Conservation (phyloP, 1,139 yeast species). For the Candida sojae region DNA sequence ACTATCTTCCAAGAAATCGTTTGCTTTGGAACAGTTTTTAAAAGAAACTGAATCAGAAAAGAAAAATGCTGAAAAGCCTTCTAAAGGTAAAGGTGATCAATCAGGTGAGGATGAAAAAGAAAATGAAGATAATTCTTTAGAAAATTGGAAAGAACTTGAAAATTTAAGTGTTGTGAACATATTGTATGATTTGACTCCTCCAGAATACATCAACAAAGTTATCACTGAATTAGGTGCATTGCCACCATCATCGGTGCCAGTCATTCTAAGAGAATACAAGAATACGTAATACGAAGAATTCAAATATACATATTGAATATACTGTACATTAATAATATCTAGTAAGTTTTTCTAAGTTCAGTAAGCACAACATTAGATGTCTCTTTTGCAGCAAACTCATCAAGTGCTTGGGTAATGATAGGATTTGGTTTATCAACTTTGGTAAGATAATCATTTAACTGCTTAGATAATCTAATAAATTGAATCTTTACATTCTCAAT, state of each 20-base stretch:
- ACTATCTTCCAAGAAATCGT: constrained; percentile 63
- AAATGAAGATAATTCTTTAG: constrained; percentile 36
- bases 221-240: constrained; percentile 95
- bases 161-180: constrained; percentile 77
- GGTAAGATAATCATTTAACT: constrained; percentile 18
- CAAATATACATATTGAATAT: background rate
- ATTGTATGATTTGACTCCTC: constrained; percentile 93
- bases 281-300: constrained; percentile 29
- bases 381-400: constrained; percentile 25
- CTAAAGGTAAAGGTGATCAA: constrained; percentile 15
- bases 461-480: constrained; percentile 31
- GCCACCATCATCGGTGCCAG: constrained; percentile 98
- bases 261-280: constrained; percentile 89
- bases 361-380: constrained; percentile 32
- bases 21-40: constrained; percentile 67
- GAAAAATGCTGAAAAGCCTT: constrained; percentile 17
- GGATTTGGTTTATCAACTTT: constrained; percentile 9
- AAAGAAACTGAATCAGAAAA: constrained; percentile 37
- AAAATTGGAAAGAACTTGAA: constrained; percentile 64
- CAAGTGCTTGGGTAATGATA: constrained; percentile 23
- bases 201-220: constrained; percentile 89
- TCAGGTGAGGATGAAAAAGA: constrained; percentile 13
- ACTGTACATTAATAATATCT: background rate
- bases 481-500: constrained; percentile 68
- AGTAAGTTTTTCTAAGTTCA: constrained; percentile 21